Evolutionary conservation across 305 asterid genomes (phyloP).

Genomic region (Coffea humblotiana): DNA sequence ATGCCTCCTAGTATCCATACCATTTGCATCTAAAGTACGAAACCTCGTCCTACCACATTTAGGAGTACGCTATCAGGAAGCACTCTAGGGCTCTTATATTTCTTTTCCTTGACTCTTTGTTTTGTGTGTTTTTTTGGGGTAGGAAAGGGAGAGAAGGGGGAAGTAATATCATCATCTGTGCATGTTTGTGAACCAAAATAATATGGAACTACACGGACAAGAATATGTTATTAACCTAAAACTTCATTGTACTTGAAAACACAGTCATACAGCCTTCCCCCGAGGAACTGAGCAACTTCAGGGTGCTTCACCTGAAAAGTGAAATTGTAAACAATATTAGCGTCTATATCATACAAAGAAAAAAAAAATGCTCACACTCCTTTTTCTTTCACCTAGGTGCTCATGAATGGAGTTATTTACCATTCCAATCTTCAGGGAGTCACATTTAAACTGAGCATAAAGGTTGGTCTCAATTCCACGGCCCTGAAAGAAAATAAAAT

Average conservation of each 20-base stretch:
- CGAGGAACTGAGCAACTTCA: constrained; percentile 95
- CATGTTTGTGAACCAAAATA: not conserved
- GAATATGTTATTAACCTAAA: constrained; percentile 22
- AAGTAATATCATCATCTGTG: not conserved
- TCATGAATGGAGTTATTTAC: constrained; percentile 35
- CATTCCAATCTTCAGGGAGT: constrained; percentile 92
- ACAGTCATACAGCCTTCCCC: constrained; percentile 94
- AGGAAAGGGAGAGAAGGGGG: too few species aligned
- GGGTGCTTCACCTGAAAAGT: constrained; percentile 80
- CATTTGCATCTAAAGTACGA: too few species aligned
- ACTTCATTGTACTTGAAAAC: constrained; percentile 79
- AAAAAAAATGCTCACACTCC: not conserved
- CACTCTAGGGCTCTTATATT: too few species aligned
- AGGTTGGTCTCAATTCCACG: constrained; percentile 98
- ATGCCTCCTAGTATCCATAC: too few species aligned
- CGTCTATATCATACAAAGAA: not conserved
- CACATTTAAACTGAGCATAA: constrained; percentile 86
- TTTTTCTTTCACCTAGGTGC: not conserved
- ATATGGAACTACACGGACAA: not conserved
- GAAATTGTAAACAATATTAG: not conserved
- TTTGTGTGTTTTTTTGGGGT: too few species aligned
- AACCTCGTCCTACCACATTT: too few species aligned
- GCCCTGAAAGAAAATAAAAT: constrained; percentile 51
- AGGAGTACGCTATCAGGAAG: too few species aligned
- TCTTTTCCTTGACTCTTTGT: too few species aligned